Conservation (phyloP, 441 rosid genomes). For the Dalechampia spathulata region DNA sequence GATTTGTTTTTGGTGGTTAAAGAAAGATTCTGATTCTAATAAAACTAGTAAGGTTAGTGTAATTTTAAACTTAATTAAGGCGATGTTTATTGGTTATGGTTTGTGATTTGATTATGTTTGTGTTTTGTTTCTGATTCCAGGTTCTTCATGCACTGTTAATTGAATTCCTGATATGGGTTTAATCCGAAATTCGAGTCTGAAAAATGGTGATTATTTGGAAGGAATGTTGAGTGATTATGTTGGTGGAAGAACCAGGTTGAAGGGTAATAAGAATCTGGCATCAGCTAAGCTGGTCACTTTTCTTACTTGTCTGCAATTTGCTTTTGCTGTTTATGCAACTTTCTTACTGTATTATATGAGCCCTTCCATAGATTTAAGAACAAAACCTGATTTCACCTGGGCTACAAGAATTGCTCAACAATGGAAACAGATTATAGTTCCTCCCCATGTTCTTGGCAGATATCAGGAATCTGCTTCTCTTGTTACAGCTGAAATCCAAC, state of each 20-base stretch:
- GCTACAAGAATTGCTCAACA: slow-evolving; percentile 69
- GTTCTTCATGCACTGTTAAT: neutral
- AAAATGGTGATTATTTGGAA: slow-evolving; percentile 67
- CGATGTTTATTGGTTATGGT: neutral
- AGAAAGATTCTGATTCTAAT: too few species aligned
- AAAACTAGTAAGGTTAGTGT: too few species aligned
- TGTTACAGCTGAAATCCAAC: slow-evolving; percentile 27
- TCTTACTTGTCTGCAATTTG: slow-evolving; percentile 73
- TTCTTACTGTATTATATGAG: slow-evolving; percentile 85
- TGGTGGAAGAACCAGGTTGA: slow-evolving; percentile 41
- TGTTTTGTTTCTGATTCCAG: slow-evolving; percentile 10
- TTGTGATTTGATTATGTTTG: too few species aligned
- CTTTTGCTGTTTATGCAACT: slow-evolving; percentile 87
- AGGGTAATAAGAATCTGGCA: slow-evolving; percentile 24
- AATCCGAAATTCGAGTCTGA: slow-evolving; percentile 39
- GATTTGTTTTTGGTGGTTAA: too few species aligned
- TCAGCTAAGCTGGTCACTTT: slow-evolving; percentile 59
- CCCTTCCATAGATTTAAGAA: slow-evolving; percentile 63
- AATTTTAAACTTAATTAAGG: too few species aligned
- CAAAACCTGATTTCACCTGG: slow-evolving; percentile 86
- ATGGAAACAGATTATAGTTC: slow-evolving; percentile 64
- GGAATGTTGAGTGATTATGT: slow-evolving; percentile 66
- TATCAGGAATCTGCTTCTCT: slow-evolving; percentile 53
- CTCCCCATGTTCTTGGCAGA: slow-evolving; percentile 55
- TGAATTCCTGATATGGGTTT: slow-evolving; percentile 46